Base-by-base conservation (phyloP, 2,329 filamentous ascomycete species). In the Colletotrichum filicis region DNA sequence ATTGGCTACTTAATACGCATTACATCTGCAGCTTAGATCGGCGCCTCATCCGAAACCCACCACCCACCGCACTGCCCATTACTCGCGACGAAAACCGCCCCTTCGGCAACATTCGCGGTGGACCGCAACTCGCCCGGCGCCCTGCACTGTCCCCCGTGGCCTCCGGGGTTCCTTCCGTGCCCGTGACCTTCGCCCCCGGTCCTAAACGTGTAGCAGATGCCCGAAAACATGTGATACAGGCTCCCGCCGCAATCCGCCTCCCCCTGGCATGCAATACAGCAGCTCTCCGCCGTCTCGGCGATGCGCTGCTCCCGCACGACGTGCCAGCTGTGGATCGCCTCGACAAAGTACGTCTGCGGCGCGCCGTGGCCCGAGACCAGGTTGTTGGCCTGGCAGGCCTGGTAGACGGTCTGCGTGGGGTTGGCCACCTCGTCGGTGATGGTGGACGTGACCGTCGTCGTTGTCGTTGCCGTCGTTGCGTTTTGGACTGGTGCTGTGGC, bases 221-320 rank as follows among this genome's bases (percentile, higher is more conserved):
- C 24, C 16, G 42, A 26, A 14, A 37, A 46, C 28, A 19, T 4
- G 11, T 65, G 62, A 49, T 65, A 70, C 66, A 73, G 28, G 26
- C 71, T 73, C 11, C 71, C 71, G n/a, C n/a, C 28, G 56, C 71
- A 73, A 5, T 35, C 32, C 8, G 26, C 5, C 59, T 57, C 52
- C 46, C 32, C n/a, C 35, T 73, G 71, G 55, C 71, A 73, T 19
- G 60, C 67, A 11, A 73, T 26, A 9, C 71, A 73, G 60, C 71
- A 73, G 19, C 22, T 30, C 28, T 73, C 63, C 6, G 60, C 32
- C 5, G 53, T 55, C 7, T 49, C 42, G n/a, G 14, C 24, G 9
- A 7, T 22, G 26, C 60, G 66, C 49, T 24, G 9, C 56, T 71
- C 66, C 11, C 35, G 56, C 5, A 28, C 52, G 26, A 65, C n/a